Base-by-base conservation (phyloP, 352 stramenopile species). In the Aphanomyces cochlioides region DNA sequence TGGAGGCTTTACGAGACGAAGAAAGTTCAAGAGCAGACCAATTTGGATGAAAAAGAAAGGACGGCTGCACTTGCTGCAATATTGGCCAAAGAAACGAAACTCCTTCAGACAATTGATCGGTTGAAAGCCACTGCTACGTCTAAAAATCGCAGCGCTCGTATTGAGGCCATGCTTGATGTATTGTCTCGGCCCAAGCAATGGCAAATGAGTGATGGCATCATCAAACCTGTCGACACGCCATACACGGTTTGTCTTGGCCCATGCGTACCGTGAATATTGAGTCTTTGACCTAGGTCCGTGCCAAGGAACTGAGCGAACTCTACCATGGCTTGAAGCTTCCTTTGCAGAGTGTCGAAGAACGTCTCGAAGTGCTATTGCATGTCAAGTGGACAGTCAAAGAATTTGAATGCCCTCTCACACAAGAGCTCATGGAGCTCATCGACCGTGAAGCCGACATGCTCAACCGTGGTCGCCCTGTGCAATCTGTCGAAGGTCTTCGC, bases 401-500 rank as follows among this genome's bases (percentile, higher is more conserved):
- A 77, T 98, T 97, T 69, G 87, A 96, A 47, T 96, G 90, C 66
- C 58, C 77, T 13, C 78, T 98, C 3, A 97, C 92, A 21, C 78
- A 81, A 5, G 92, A 98, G 61, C 81, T 98, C 37, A 83, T 96
- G 36, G 90, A 97, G 58, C 79, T 98, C 7, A 92, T 97, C 64
- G 93, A 98, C 69, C 85, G 93, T 13, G 93, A 98, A 67, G 91
- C 92, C 13, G 93, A 98, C 70, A 90, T 98, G 75, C 73, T 98
- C 36, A 96, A 86, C 68, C 83, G 93, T 37, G 90, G 92, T 13
- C 76, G 92, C 13, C 83, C 85, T 53, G 79, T 90, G 41, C 80
- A 89, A 67, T 90, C 81, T 47, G 76, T 98, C 45, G 82, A 90
- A 48, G 88, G 88, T 4, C 80, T 98, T 7, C 86, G 90, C 53